These are phyloP conservation scores for Durio zibethinus DNA, from an alignment of 345 rosid genomes.

Conservation along the genomic window DNA sequence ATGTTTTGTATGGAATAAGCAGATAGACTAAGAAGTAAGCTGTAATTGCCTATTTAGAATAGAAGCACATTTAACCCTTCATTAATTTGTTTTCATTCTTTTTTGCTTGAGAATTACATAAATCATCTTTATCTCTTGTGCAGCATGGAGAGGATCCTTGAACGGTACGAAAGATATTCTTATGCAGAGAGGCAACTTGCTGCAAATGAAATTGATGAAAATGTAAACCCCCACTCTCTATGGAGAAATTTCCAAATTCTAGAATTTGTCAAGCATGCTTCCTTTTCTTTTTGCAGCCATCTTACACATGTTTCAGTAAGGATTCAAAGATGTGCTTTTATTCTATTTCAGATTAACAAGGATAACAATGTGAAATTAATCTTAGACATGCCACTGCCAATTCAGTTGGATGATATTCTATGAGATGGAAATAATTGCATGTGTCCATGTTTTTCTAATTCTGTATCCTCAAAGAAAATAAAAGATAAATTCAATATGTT, in stretches of 20 bases:
- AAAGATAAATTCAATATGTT: constrained; percentile 6
- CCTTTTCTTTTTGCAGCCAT: background rate
- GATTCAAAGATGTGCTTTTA: background rate
- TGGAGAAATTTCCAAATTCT: background rate
- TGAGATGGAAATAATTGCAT: background rate
- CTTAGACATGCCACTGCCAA: background rate
- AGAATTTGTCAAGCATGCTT: background rate
- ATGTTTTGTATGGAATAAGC: background rate
- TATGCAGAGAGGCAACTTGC: constrained; percentile 69
- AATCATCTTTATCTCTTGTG: constrained; percentile 1
- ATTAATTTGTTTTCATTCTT: background rate
- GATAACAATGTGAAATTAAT: background rate
- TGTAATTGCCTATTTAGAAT: background rate
- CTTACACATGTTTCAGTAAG: background rate
- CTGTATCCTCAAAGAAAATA: background rate
- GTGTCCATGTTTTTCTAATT: background rate
- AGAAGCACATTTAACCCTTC: background rate
- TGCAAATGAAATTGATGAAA: constrained; percentile 36
- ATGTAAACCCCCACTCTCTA: background rate
- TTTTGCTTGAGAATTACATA: background rate
- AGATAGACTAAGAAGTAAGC: background rate
- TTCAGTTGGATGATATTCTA: background rate
- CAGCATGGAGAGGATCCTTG: constrained; percentile 97
- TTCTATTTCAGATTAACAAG: background rate
- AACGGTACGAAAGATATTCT: constrained; percentile 82